phyloP scores from a whole-genome alignment of 129 eudicot species.

The Flaveria trinervia region DNA sequence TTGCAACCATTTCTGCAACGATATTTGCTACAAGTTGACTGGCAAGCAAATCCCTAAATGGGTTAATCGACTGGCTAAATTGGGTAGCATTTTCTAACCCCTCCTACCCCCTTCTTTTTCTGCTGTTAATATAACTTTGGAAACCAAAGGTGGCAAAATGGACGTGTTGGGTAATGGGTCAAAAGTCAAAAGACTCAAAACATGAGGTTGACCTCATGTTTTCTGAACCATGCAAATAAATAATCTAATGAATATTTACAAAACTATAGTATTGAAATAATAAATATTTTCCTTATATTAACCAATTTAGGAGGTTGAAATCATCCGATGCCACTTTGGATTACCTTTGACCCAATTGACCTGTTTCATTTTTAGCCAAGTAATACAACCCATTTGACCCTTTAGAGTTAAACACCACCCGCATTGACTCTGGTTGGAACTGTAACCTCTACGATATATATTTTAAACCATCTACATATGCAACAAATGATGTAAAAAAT shows the following conservation, averaged over 20 bases:
- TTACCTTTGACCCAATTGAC: too few relatives aligned
- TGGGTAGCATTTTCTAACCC: conserved; percentile 44
- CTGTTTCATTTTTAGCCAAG: too few relatives aligned
- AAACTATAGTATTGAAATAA: not conserved
- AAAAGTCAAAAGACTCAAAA: too few relatives aligned
- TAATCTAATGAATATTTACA: not conserved
- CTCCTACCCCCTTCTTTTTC: not conserved
- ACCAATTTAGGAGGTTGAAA: too few relatives aligned
- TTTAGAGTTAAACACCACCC: not conserved
- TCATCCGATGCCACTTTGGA: too few relatives aligned
- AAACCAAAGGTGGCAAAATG: not conserved
- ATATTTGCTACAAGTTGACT: conserved; percentile 65
- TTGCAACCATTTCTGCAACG: conserved; percentile 79
- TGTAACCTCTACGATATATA: not conserved
- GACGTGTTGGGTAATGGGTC: not conserved
- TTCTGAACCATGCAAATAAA: not conserved
- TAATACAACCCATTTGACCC: not conserved
- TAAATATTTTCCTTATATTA: too few relatives aligned
- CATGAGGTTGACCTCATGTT: not conserved
- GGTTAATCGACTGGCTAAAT: conserved; percentile 75
- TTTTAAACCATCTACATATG: not conserved
- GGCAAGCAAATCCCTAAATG: conserved; percentile 73
- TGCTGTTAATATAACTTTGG: not conserved
- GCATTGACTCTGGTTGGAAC: not conserved
- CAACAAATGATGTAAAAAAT: not conserved